Conservation (phyloP, 306 rosid genomes). For the Prunus mume region DNA sequence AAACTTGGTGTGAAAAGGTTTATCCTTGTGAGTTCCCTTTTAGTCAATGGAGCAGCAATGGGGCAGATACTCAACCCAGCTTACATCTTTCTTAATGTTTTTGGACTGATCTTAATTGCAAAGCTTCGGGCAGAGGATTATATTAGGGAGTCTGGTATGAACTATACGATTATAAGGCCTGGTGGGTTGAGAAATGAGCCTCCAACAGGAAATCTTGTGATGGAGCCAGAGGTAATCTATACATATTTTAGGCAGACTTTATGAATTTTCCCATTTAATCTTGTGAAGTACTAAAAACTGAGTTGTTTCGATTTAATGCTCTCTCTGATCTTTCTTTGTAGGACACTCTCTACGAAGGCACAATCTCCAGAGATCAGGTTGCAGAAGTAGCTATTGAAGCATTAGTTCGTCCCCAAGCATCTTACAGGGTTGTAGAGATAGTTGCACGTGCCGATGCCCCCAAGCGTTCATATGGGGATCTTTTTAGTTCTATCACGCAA, state of each 20-base stretch:
- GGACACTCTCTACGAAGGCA: slow-evolving; percentile 81
- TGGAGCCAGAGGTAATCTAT: slow-evolving; percentile 71
- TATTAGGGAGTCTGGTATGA: slow-evolving; percentile 80
- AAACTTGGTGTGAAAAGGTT: slow-evolving; percentile 66
- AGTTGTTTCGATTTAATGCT: neutral
- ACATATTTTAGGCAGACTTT: neutral
- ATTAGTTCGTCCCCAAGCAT: slow-evolving; percentile 64
- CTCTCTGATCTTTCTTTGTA: slow-evolving; percentile 18
- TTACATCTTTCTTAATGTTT: slow-evolving; percentile 80
- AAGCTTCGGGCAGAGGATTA: slow-evolving; percentile 83
- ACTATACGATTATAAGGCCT: slow-evolving; percentile 91
- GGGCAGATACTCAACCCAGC: slow-evolving; percentile 89
- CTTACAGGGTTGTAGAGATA: slow-evolving; percentile 88
- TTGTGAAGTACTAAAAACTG: neutral
- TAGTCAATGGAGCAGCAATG: slow-evolving; percentile 97
- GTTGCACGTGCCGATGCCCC: slow-evolving; percentile 68
- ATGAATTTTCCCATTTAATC: neutral
- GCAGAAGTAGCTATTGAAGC: slow-evolving; percentile 93
- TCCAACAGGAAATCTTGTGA: slow-evolving; percentile 76
- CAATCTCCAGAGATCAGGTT: slow-evolving; percentile 87
- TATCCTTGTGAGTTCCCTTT: slow-evolving; percentile 85
- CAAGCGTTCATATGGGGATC: slow-evolving; percentile 63
- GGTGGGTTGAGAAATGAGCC: slow-evolving; percentile 91
- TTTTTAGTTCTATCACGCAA: slow-evolving; percentile 70
- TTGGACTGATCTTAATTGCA: slow-evolving; percentile 83